These are phyloP conservation scores for Aureobasidium mangrovei DNA, from an alignment of 2,329 filamentous ascomycete genomes.

Conservation along the genomic window DNA sequence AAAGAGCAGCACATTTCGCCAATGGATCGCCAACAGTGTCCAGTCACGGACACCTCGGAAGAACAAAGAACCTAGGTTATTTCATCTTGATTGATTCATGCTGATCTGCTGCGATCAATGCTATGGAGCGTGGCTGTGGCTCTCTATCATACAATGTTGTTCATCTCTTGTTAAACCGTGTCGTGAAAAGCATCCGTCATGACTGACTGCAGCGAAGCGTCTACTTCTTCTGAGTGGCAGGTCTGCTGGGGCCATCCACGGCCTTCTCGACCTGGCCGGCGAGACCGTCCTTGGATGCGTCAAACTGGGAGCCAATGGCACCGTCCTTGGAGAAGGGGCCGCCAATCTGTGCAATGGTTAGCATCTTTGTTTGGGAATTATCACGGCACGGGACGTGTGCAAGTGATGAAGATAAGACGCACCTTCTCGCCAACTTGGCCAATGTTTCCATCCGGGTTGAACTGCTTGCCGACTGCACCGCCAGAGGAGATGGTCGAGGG, in stretches of 20 bases:
- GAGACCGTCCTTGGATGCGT: slow-evolving; percentile 43
- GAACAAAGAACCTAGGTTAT: no score
- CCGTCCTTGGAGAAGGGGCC: slow-evolving; percentile 45
- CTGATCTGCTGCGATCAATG: no score
- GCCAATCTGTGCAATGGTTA: slow-evolving; percentile 31
- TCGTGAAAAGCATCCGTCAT: slow-evolving; percentile 7
- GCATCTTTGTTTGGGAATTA: neutral
- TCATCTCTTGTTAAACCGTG: neutral
- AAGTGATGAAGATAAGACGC: neutral
- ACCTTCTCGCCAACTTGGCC: slow-evolving; percentile 41
- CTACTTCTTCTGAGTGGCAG: slow-evolving; percentile 19
- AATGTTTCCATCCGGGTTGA: slow-evolving; percentile 44
- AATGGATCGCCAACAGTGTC: no score
- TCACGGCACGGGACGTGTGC: no score
- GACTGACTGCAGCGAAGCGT: slow-evolving; percentile 4
- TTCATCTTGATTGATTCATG: no score
- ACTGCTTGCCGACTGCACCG: slow-evolving; percentile 47
- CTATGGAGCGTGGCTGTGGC: no score
- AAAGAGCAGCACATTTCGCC: no score
- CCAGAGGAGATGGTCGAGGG: slow-evolving; percentile 39
- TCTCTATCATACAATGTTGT: neutral
- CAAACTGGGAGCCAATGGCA: slow-evolving; percentile 47
- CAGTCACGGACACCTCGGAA: no score
- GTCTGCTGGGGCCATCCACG: slow-evolving; percentile 34
- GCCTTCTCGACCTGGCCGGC: slow-evolving; percentile 46